A percentile compares a stretch with the other conserved stretches of the same genome.
These are phyloP conservation scores for Neurospora sp. DNA, from an alignment of 495 filamentous ascomycete genomes.

Conservation along the genomic window DNA sequence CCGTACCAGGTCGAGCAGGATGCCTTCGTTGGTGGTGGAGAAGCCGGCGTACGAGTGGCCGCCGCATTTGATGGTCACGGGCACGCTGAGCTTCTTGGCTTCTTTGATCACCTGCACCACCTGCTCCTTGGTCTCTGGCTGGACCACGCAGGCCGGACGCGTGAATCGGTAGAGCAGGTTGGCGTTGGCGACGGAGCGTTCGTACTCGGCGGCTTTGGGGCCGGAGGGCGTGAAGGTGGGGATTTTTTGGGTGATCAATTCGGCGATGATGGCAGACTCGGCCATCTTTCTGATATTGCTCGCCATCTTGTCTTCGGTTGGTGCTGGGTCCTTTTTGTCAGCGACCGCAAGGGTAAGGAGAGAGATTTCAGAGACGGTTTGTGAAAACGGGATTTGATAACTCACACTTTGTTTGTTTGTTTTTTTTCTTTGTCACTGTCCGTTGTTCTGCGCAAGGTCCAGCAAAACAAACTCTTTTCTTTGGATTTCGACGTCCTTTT, in stretches of 20 bases:
- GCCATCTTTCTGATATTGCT: neutral
- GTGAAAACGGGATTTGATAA: no score
- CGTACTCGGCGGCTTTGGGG: neutral
- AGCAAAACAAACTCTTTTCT: no score
- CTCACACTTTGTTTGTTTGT: no score
- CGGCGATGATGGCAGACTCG: neutral
- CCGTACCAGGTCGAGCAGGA: slow-evolving; percentile 10
- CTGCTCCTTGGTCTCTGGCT: slow-evolving; percentile 8
- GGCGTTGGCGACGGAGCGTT: slow-evolving; percentile 10
- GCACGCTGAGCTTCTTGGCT: slow-evolving; percentile 1
- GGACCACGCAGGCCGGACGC: slow-evolving; percentile 12
- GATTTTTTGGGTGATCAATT: neutral
- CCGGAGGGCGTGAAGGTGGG: neutral
- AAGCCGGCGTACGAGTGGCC: slow-evolving; percentile 18
- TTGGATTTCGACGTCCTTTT: no score
- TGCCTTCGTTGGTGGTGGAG: slow-evolving; percentile 14
- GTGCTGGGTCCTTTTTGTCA: no score
- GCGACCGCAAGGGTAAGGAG: no score
- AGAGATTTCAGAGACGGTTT: no score
- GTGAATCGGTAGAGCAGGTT: slow-evolving; percentile 18
- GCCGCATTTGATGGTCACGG: slow-evolving; percentile 14
- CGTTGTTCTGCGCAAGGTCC: no score
- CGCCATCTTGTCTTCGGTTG: no score
- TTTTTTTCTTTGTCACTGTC: no score
- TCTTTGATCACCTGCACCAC: neutral